Evolutionary conservation across 106 monocot genomes (phyloP), one percentile per base, ranked within the genome.

Genomic region (Iris macrosiphon): DNA sequence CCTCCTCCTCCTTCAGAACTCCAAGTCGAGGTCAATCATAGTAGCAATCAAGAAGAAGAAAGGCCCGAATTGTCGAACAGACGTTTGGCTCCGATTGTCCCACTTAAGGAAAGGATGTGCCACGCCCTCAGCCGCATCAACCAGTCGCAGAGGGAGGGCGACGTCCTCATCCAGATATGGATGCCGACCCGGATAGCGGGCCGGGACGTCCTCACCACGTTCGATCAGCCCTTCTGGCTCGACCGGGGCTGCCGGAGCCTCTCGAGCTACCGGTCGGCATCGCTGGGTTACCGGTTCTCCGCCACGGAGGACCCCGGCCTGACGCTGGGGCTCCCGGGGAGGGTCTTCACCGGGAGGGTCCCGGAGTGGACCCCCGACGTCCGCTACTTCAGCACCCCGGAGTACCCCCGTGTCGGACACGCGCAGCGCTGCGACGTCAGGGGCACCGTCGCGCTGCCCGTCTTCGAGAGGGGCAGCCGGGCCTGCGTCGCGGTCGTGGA

Each of bases 291-390:
- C 61, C 57, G 70, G 23, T 88, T 93, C 48, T 62, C 83, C 1
- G 88, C 88, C 5, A 80, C 84, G 26, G 75, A 75, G 31, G 59
- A 43, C 30, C 72, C 88, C 1, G 27, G 40, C 23, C 77, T 69
- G 37, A 69, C 46, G 4, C 40, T 61, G 30, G 93, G 93, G 0
- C 62, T 93, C 70, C 93, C 93, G 2, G 87, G 93, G 32, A 53
- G 93, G 40, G 93, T 93, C 31, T 93, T 88, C 37, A 7, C 84
- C 2, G 77, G 84, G 52, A 76, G 60, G 40, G 31, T 93, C n/a
- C 93, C 88, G 1, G 93, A 93, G 34, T 93, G 93, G 93, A 84
- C 88, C 3, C 93, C 93, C 0, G 93, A 93, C 73, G 93, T 93
- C 16, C 62, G 84, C 26, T 73, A 80, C 53, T 93, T 93, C 40